Conservation (phyloP, 345 rosid genomes). For the Orychophragmus violaceus region DNA sequence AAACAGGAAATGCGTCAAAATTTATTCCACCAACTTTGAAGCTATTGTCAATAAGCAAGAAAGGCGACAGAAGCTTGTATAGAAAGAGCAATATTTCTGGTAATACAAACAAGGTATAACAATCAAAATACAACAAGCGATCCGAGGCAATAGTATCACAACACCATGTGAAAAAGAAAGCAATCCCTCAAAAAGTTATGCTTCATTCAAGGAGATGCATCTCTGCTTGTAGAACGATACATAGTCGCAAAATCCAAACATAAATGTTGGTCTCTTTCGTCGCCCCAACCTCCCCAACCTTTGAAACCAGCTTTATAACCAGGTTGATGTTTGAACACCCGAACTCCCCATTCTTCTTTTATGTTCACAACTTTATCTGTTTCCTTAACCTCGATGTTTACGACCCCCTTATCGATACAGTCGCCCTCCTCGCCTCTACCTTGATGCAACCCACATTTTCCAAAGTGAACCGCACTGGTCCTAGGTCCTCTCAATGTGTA, state of each 20-base stretch:
- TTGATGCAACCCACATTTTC: slow-evolving; percentile 97
- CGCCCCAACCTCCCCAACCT: slow-evolving; percentile 99
- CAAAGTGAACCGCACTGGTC: slow-evolving; percentile 92
- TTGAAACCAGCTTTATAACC: slow-evolving; percentile 96
- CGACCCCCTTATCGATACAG: slow-evolving; percentile 72
- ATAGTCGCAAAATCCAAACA: slow-evolving; percentile 65
- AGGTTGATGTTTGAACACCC: slow-evolving; percentile 51
- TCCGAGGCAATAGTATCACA: background rate
- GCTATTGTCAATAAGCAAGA: background rate
- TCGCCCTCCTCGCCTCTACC: slow-evolving; percentile 51
- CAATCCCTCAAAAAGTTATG: background rate
- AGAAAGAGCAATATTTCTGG: background rate
- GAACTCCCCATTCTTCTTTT: slow-evolving; percentile 57
- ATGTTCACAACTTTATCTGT: slow-evolving; percentile 56
- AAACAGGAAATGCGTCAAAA: no score
- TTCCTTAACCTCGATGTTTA: slow-evolving; percentile 53
- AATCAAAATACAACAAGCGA: slow-evolving; percentile 1
- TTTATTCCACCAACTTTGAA: background rate
- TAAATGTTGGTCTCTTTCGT: slow-evolving; percentile 67
- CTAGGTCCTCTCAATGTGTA: slow-evolving; percentile 83
- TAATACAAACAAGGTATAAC: slow-evolving; percentile 18
- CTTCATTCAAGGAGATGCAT: slow-evolving; percentile 22
- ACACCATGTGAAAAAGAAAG: background rate
- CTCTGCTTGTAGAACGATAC: slow-evolving; percentile 13
- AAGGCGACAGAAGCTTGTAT: background rate